Conservation (phyloP, 495 filamentous ascomycete genomes). For the Penicillium waksmanii region DNA sequence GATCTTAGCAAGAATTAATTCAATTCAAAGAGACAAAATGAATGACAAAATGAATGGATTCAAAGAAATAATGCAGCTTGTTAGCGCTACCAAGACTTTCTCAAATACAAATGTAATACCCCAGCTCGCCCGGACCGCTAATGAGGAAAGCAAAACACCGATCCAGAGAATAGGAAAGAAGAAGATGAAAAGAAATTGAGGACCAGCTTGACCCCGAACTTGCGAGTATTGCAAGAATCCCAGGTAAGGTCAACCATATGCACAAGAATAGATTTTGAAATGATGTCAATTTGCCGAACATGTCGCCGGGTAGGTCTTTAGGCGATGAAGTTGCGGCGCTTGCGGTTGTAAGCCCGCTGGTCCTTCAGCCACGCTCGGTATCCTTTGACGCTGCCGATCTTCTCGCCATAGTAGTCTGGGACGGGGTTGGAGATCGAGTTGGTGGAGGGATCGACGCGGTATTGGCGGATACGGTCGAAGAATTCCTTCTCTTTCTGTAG, state of each 20-base stretch:
- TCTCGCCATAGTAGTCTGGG: slow-evolving; percentile 79
- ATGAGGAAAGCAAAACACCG: slow-evolving; percentile 34
- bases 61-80: slow-evolving; percentile 10
- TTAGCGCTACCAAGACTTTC: slow-evolving; percentile 23
- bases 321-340: slow-evolving; percentile 67
- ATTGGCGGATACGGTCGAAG: slow-evolving; percentile 82
- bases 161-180: slow-evolving; percentile 22
- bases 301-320: slow-evolving; percentile 20
- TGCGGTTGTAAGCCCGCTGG: slow-evolving; percentile 94
- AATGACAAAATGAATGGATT: not conserved
- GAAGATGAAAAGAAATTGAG: slow-evolving; percentile 26
- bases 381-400: slow-evolving; percentile 88
- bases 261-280: slow-evolving; percentile 24
- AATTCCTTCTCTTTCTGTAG: slow-evolving; percentile 88
- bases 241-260: slow-evolving; percentile 22
- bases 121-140: slow-evolving; percentile 31
- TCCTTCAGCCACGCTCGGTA: slow-evolving; percentile 97
- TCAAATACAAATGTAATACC: slow-evolving; percentile 30
- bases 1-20: slow-evolving; percentile 1
- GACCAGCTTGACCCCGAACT: slow-evolving; percentile 15
- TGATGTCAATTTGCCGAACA: not conserved
- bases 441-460: slow-evolving; percentile 82
- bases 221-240: not conserved
- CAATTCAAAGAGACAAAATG: not conserved
- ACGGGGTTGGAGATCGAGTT: slow-evolving; percentile 72